Evolutionary conservation across 495 filamentous ascomycete genomes (phyloP).

Genomic region (Hyphodiscus hymeniophilus): DNA sequence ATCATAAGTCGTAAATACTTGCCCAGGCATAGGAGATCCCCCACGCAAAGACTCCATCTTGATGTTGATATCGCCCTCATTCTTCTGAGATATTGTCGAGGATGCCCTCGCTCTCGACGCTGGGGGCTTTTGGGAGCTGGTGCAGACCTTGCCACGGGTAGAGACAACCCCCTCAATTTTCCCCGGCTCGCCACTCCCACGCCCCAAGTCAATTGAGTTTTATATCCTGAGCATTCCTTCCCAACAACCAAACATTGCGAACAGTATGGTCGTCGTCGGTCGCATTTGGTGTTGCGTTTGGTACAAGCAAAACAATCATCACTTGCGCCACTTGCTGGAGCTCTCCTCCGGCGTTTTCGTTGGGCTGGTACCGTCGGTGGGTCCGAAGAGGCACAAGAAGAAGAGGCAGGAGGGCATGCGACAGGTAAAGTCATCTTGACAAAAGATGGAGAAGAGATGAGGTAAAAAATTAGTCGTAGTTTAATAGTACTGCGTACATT

Average conservation of each 20-base stretch:
- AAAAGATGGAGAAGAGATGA: neutral
- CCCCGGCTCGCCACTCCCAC: constrained; percentile 94
- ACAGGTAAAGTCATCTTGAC: constrained; percentile 23
- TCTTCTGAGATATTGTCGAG: constrained; percentile 15
- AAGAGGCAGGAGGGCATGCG: constrained; percentile 20
- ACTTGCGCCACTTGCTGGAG: constrained; percentile 78
- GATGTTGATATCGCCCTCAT: constrained; percentile 19
- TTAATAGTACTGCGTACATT: neutral
- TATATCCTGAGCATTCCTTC: constrained; percentile 94
- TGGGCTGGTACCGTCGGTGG: constrained; percentile 28
- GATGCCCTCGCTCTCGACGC: constrained; percentile 11
- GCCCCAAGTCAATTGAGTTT: constrained; percentile 95
- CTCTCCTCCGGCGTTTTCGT: constrained; percentile 79
- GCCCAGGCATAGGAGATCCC: constrained; percentile 7
- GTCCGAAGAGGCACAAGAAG: constrained; percentile 10
- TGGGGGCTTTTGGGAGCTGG: constrained; percentile 34
- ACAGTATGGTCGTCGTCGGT: constrained; percentile 89
- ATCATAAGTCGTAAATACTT: constrained; percentile 34
- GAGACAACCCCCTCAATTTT: constrained; percentile 81
- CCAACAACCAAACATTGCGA: constrained; percentile 87
- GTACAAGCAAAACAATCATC: constrained; percentile 96
- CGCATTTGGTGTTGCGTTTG: constrained; percentile 75
- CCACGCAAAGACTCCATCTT: constrained; percentile 14
- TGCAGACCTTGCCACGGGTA: constrained; percentile 73
- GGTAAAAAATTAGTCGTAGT: neutral